Conservation (phyloP, 2,329 filamentous ascomycete genomes). For the Beauveria australis region DNA sequence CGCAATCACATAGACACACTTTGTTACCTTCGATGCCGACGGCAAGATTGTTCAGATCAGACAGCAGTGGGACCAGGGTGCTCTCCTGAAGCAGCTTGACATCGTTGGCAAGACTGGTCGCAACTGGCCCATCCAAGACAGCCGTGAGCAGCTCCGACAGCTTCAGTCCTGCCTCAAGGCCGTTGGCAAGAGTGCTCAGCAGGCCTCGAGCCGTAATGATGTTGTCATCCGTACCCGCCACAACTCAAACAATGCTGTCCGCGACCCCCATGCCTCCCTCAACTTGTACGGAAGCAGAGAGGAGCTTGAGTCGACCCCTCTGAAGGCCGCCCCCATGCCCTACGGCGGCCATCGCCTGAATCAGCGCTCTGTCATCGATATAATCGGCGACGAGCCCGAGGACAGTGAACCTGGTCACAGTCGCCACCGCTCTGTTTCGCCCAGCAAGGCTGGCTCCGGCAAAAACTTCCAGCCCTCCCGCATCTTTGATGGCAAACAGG, state of each 20-base stretch:
- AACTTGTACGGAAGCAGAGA: slow-evolving; percentile 68
- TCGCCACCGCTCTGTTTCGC: slow-evolving; percentile 39
- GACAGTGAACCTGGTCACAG: slow-evolving; percentile 29
- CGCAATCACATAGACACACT: slow-evolving; percentile 56
- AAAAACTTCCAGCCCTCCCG: slow-evolving; percentile 58
- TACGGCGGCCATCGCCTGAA: slow-evolving; percentile 51
- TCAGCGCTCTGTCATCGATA: slow-evolving; percentile 65
- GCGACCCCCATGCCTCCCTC: slow-evolving; percentile 62
- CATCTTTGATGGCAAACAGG: slow-evolving; percentile 50
- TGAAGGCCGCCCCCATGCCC: slow-evolving; percentile 46
- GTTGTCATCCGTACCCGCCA: slow-evolving; percentile 37
- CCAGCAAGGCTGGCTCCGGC: slow-evolving; percentile 38
- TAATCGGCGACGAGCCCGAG: slow-evolving; percentile 48
- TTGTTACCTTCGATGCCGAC: slow-evolving; percentile 71
- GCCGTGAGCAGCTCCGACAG: slow-evolving; percentile 71
- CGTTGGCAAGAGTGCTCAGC: slow-evolving; percentile 27
- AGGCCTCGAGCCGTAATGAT: slow-evolving; percentile 28
- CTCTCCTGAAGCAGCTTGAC: slow-evolving; percentile 85
- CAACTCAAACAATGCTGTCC: slow-evolving; percentile 45
- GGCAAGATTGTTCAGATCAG: slow-evolving; percentile 81
- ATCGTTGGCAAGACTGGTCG: slow-evolving; percentile 83
- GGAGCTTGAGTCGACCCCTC: slow-evolving; percentile 43
- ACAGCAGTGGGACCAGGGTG: slow-evolving; percentile 90
- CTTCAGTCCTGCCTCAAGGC: slow-evolving; percentile 55
- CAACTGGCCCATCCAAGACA: slow-evolving; percentile 92